phyloP scores from a whole-genome alignment of 2,329 filamentous ascomycete genomes.

The Colletotrichum limetticola region DNA sequence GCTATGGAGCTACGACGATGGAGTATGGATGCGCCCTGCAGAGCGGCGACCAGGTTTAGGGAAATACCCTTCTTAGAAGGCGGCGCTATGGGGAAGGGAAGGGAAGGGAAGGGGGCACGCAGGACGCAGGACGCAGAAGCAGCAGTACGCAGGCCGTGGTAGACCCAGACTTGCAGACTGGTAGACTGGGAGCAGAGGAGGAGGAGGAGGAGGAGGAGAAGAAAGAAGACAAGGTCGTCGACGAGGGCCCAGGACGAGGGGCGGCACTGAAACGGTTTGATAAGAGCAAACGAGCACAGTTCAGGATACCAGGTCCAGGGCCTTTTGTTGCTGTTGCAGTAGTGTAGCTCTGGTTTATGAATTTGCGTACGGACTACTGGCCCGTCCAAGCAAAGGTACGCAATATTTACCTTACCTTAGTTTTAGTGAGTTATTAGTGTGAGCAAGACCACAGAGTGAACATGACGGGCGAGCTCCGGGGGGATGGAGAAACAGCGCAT shows the following conservation, averaged over 20 bases:
- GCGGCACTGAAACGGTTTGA: constrained; percentile 34
- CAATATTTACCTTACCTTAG: background rate
- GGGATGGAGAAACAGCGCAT: constrained; percentile 8
- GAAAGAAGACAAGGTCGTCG: constrained; percentile 12
- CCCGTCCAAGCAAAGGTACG: background rate
- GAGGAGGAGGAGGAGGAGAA: constrained; percentile 5
- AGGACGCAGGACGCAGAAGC: background rate
- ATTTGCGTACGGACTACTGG: constrained; percentile 13
- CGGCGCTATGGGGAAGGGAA: constrained; percentile 34
- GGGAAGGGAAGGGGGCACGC: constrained; percentile 24
- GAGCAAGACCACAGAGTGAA: background rate
- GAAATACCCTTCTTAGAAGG: constrained; percentile 36
- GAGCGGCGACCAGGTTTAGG: constrained; percentile 31
- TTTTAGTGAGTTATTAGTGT: background rate
- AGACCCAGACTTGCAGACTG: background rate
- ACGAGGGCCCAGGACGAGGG: constrained; percentile 22
- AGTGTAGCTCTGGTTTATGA: constrained; percentile 28
- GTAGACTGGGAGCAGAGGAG: background rate
- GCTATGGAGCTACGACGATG: constrained; percentile 37
- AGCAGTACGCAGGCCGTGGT: background rate
- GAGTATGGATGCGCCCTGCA: constrained; percentile 36
- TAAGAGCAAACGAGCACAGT: constrained; percentile 33
- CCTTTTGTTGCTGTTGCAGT: constrained; percentile 6
- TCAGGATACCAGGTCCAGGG: constrained; percentile 24
- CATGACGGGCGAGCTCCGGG: background rate